Percentiles rank a stretch among this genome's conserved stretches.
These are phyloP conservation scores for Arthrobotrys pseudoclavata DNA, from an alignment of 2,329 filamentous ascomycete genomes.

Conservation along the genomic window DNA sequence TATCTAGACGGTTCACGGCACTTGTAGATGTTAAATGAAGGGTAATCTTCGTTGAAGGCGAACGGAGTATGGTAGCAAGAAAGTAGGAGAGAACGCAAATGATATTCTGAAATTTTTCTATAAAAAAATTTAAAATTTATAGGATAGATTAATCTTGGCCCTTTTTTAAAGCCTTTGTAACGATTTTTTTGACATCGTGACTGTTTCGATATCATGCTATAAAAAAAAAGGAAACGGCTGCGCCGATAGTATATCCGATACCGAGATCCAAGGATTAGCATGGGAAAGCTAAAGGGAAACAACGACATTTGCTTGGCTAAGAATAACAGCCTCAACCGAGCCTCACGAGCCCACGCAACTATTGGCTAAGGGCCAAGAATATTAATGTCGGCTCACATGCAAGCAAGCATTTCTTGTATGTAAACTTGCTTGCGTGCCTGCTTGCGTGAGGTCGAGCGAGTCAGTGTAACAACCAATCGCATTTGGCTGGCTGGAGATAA, in stretches of 20 bases:
- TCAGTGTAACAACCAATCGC: background rate
- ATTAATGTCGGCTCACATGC: constrained; percentile 34
- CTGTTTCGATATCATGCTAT: background rate
- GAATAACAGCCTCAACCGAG: constrained; percentile 51
- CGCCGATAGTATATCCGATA: constrained; percentile 43
- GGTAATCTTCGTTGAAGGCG: too few relatives aligned
- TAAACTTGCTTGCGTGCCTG: background rate
- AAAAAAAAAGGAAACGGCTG: constrained; percentile 14
- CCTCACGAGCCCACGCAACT: constrained; percentile 29
- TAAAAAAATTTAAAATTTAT: background rate
- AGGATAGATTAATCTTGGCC: background rate
- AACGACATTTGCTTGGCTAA: constrained; percentile 29
- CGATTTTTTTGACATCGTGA: constrained; percentile 1
- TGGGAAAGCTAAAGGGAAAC: background rate
- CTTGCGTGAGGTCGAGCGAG: background rate
- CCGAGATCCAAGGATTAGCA: constrained; percentile 49
- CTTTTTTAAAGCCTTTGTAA: background rate
- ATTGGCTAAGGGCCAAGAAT: background rate
- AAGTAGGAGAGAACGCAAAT: background rate
- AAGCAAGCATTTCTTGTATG: constrained; percentile 1
- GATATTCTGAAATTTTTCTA: background rate
- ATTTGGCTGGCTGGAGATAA: background rate
- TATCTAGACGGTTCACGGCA: background rate
- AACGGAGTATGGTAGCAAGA: too few relatives aligned
- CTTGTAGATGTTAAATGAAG: background rate